Conservation (phyloP, 2,329 filamentous ascomycete species). For the Aspergillus cejpii region DNA sequence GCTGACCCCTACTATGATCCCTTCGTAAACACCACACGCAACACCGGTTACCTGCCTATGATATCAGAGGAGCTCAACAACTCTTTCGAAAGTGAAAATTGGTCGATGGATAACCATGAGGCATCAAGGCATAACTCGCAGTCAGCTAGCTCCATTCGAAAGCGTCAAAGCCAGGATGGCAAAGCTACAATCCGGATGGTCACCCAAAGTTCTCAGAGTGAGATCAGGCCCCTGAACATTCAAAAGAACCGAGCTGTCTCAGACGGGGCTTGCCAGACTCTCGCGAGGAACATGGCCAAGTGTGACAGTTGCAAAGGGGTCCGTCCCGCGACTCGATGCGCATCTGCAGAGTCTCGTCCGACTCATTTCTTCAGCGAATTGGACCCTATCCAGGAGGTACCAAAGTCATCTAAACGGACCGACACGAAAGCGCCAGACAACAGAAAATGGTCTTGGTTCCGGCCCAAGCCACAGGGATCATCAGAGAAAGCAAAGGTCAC, state of each 20-base stretch:
- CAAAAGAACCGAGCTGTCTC: slow-evolving; percentile 38
- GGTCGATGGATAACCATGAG: slow-evolving; percentile 9
- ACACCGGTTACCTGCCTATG: slow-evolving; percentile 38
- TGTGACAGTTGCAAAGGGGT: neutral
- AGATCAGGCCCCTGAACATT: slow-evolving; percentile 50
- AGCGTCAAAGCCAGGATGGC: slow-evolving; percentile 18
- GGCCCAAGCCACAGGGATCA: slow-evolving; percentile 26
- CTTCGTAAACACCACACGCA: slow-evolving; percentile 11
- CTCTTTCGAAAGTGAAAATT: slow-evolving; percentile 8
- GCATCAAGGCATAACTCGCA: slow-evolving; percentile 5
- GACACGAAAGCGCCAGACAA: slow-evolving; percentile 22
- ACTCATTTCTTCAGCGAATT: slow-evolving; percentile 28
- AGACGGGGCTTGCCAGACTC: slow-evolving; percentile 2
- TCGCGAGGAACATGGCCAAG: slow-evolving; percentile 4
- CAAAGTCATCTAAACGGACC: slow-evolving; percentile 28
- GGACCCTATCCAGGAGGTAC: slow-evolving; percentile 41
- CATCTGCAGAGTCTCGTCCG: slow-evolving; percentile 22
- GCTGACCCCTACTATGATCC: slow-evolving; percentile 13
- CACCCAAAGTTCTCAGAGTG: slow-evolving; percentile 44
- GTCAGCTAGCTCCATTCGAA: slow-evolving; percentile 4
- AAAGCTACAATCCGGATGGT: slow-evolving; percentile 53
- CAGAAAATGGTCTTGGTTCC: slow-evolving; percentile 46
- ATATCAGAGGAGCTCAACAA: slow-evolving; percentile 46
- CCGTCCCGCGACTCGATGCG: slow-evolving; percentile 3
- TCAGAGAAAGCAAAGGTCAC: slow-evolving; percentile 19